Evolutionary conservation across 1,284 basidiomycete species (phyloP), one percentile per base, ranked within the genome.

Genomic region (Spongispora temasekensis): DNA sequence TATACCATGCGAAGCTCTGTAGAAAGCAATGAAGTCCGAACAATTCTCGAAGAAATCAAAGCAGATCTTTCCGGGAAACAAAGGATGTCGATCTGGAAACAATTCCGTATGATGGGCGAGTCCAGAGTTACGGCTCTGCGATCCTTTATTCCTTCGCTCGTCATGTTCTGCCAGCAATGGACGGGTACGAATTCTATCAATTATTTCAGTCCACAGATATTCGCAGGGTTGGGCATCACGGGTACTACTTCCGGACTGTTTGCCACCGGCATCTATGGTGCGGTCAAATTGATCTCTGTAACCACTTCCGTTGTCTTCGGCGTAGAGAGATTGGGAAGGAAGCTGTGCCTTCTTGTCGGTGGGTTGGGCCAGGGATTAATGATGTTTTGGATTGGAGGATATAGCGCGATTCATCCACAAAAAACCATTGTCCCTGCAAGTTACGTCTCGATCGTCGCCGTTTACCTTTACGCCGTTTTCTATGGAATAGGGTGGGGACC

Each of bases 151-250:
- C 83, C 84, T 15, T 77, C 79, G 0, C 67, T 84, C 42, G 76
- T 84, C 61, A 84, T 85, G 78, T 78, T 82, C 61, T 79, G 80
- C 64, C 84, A 86, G 71, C 83, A 86, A 70, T 85, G 82, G 78
- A 82, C 79, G 1, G 86, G 86, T 9, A 84, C 85, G 51, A 87
- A 87, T 66, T 79, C 82, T 0, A 83, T 87, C 73, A 83, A 84
- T 62, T 88, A 88, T 72, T 82, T 78, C 59, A 79, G 78, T 61
- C 81, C 81, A 0, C 66, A 77, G 40, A 84, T 85, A 50, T 83
- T 85, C 66, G 76, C 78, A 25, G 77, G 78, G 21, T 79, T 90
- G 52, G 84, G 85, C 15, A 79, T 88, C 57, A 77, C 74, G 1
- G 83, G 85, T 2, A 78, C 78, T 31, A 79, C 74, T 19, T 78